Evolutionary conservation across 345 rosid genomes (phyloP), one percentile per base, ranked within the genome.

Genomic region (Sonneratia caseolaris): DNA sequence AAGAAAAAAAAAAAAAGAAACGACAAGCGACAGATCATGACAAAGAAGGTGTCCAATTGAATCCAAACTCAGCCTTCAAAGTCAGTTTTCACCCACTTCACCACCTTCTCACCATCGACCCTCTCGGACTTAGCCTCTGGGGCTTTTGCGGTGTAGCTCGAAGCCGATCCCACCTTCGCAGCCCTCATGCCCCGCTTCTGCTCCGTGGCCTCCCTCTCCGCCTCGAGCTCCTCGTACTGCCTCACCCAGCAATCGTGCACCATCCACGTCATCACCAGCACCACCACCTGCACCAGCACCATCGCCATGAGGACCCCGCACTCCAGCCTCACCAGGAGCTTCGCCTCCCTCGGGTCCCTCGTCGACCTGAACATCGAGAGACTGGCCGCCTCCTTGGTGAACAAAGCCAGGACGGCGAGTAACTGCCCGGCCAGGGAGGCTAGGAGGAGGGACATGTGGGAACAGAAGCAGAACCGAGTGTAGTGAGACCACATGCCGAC

Each of bases 251-350:
- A 81, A 9, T 24, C 73, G 21, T 85, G 85, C 42, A 85, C 79
- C 32, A 64, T 76, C 71, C 87, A 85, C 69, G 82, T 81, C 82
- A 84, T 15, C n/a, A 64, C 83, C 71, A 89, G 69, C 37, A 82
- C 90, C 69, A 73, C 66, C 72, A 76, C 9, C 72, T 87, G 90
- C 72, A 84, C 68, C 32, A 82, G 59, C 69, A 80, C 3, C 90
- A 87, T 84, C 10, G 84, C 87, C 90, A 82, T 83, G 72, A 86
- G 72, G 35, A 83, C 57, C 82, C 87, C 90, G 68, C 90, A 87
- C 68, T 87, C 91, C 67, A 84, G 64, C 74, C 95, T 87, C 80
- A 80, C 86, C 78, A 89, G 74, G 14, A 87, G 37, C 79, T 84
- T 89, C 1, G 88, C 85, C 79, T 87, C 92, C 66, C 62, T 86